These are phyloP conservation scores for Arxiozyma bovina DNA, from an alignment of 1,139 yeast species.

Conservation along the genomic window DNA sequence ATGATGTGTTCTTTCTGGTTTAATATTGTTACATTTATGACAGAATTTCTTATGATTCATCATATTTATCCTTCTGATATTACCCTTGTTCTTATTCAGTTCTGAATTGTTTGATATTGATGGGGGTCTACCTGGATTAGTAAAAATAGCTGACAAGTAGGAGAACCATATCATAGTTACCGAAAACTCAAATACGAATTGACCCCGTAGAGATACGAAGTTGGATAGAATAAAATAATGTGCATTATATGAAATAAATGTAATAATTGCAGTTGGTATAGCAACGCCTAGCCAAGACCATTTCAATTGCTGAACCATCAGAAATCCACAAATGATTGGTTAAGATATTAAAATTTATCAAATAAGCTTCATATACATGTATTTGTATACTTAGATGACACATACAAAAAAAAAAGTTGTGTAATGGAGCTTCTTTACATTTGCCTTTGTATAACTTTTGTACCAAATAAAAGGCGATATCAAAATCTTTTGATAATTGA, in stretches of 20 bases:
- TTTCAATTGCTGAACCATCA: constrained; percentile 36
- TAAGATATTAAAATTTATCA: too few relatives aligned
- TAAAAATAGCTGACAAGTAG: constrained; percentile 50
- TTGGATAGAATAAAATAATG: constrained; percentile 49
- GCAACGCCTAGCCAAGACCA: constrained; percentile 55
- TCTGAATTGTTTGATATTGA: constrained; percentile 24
- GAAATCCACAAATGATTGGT: not conserved
- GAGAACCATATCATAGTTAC: constrained; percentile 62
- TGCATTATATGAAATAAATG: constrained; percentile 54
- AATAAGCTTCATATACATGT: not conserved
- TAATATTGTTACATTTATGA: constrained; percentile 51
- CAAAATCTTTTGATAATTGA: not conserved
- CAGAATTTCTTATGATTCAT: constrained; percentile 48
- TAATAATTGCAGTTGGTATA: constrained; percentile 61
- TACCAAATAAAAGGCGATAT: not conserved
- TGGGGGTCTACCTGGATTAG: constrained; percentile 54
- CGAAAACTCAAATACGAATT: constrained; percentile 42
- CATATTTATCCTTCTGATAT: constrained; percentile 9
- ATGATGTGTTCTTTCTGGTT: constrained; percentile 76
- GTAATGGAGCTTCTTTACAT: too few relatives aligned
- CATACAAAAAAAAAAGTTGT: too few relatives aligned
- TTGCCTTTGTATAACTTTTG: too few relatives aligned
- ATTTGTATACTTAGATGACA: too few relatives aligned
- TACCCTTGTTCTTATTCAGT: constrained; percentile 19
- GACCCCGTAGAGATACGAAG: constrained; percentile 36